Conservation (phyloP, 257 asterid genomes). For the Mitragyna speciosa region DNA sequence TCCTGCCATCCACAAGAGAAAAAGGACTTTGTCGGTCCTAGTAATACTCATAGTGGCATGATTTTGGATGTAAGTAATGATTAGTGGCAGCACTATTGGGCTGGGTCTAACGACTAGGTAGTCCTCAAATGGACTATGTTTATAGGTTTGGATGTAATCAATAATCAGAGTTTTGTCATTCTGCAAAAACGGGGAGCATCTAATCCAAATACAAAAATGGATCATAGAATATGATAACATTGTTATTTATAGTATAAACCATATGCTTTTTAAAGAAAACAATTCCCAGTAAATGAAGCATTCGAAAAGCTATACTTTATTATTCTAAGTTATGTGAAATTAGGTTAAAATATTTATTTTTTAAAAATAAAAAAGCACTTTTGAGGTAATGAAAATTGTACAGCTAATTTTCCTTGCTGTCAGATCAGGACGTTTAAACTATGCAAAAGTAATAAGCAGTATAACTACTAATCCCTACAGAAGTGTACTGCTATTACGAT, state of each 20-base stretch:
- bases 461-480: neutral
- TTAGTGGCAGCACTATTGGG: too few species aligned
- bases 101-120: too few species aligned
- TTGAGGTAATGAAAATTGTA: too few species aligned
- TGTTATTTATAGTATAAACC: too few species aligned
- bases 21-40: too few species aligned
- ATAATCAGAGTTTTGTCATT: neutral
- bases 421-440: neutral
- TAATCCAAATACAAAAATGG: neutral
- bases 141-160: too few species aligned
- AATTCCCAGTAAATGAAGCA: neutral
- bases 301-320: neutral
- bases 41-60: too few species aligned
- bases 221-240: neutral
- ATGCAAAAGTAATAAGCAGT: neutral
- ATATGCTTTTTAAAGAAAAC: neutral
- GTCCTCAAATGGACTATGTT: too few species aligned
- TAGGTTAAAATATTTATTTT: neutral
- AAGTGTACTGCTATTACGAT: too few species aligned
- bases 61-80: too few species aligned
- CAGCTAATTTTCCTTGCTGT: neutral
- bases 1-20: too few species aligned
- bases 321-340: neutral
- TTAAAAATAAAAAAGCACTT: too few species aligned
- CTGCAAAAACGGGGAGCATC: neutral